Conservation (phyloP, 1,284 basidiomycete species). For the Ustilago cynodontis region DNA sequence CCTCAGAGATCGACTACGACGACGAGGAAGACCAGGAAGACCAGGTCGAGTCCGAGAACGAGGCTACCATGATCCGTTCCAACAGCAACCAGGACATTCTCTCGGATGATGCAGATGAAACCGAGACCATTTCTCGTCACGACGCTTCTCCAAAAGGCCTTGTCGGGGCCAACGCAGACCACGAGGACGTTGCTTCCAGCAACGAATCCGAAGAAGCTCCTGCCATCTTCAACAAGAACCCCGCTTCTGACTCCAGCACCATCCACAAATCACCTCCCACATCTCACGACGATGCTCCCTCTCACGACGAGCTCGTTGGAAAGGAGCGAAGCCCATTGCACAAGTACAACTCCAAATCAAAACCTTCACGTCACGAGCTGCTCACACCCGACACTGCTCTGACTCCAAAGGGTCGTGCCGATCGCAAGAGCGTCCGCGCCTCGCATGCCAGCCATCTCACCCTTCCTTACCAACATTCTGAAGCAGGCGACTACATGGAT, state of each 20-base stretch:
- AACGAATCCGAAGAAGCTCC: conserved; percentile 31
- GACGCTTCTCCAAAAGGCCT: background rate
- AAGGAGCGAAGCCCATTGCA: conserved; percentile 13
- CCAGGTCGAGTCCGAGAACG: conserved; percentile 6
- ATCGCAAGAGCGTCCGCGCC: conserved; percentile 21
- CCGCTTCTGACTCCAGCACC: conserved; percentile 32
- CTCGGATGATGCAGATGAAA: conserved; percentile 33
- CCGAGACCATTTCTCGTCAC: conserved; percentile 22
- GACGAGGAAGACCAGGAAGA: conserved; percentile 15
- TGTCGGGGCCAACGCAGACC: conserved; percentile 2
- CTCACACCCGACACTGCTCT: conserved; percentile 25
- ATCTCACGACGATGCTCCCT: conserved; percentile 40
- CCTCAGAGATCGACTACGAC: conserved; percentile 21
- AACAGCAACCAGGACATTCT: background rate
- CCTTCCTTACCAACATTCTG: conserved; percentile 44
- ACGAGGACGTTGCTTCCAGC: conserved; percentile 18
- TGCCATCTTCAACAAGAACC: conserved; percentile 29
- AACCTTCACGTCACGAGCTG: conserved; percentile 15
- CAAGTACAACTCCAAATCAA: conserved; percentile 15
- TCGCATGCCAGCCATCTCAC: conserved; percentile 47
- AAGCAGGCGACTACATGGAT: conserved; percentile 34
- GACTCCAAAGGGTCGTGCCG: conserved; percentile 21
- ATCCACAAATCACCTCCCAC: conserved; percentile 46
- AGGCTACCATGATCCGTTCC: conserved; percentile 18
- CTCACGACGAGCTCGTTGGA: conserved; percentile 4